Conservation (phyloP, 768 basidiomycete species). For the Tylopilus vinaceipallidus region DNA sequence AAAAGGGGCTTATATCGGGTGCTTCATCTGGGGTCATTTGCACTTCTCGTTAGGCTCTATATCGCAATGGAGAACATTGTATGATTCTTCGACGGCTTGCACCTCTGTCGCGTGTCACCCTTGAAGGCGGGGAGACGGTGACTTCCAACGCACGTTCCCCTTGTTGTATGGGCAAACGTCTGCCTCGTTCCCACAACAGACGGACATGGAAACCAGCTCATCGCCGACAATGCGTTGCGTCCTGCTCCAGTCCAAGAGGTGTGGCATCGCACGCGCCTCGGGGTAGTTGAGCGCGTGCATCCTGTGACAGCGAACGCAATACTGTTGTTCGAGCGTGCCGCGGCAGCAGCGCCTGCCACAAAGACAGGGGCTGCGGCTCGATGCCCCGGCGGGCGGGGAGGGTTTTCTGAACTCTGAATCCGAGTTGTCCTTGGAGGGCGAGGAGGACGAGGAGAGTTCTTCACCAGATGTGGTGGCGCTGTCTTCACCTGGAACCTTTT, state of each 20-base stretch:
- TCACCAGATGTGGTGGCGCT: no score
- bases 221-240: no score
- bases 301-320: slow-evolving; percentile 6
- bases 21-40: neutral
- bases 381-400: neutral
- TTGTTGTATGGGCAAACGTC: no score
- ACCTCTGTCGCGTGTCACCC: slow-evolving; percentile 1
- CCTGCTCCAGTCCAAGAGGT: neutral
- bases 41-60: neutral
- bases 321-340: neutral
- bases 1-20: neutral
- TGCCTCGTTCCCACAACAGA: neutral
- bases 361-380: neutral
- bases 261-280: neutral
- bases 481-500: no score
- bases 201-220: no score
- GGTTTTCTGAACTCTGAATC: neutral
- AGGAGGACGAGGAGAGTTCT: no score
- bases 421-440: no score
- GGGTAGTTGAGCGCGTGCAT: neutral
- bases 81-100: neutral
- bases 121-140: neutral
- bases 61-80: slow-evolving; percentile 5
- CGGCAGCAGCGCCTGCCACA: slow-evolving; percentile 3
- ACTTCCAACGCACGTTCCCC: neutral